Evolutionary conservation across 148 eudicot species (phyloP), one percentile per base, ranked within the genome.

Genomic region (Cornus florida): DNA sequence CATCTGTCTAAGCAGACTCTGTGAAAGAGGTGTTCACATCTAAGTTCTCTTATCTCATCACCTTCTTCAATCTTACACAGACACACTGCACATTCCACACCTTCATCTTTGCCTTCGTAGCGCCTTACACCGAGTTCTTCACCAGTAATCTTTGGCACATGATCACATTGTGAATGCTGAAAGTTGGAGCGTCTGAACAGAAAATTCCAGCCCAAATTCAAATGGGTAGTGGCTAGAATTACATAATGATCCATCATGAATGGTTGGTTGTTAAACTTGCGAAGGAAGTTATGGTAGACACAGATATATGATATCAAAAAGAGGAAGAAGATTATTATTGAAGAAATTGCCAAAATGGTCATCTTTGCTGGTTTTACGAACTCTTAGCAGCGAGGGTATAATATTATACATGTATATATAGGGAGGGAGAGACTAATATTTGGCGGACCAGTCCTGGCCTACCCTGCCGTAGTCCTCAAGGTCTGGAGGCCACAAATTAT

Each of bases 21-120:
- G 38, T 80, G 83, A 50, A 76, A 83, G 74, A 79, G 64, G 60
- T 83, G 83, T 20, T 22, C 16, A 53, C 86, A 80, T 39, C 77
- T 70, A 20, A 81, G 69, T 62, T 50, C 75, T 41, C 73, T 67
- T 10, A 77, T 70, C 72, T 69, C 76, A 10, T 84, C 82, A 7
- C 76, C 77, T 48, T 64, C 46, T 17, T 81, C 79, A 65, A 84
- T 67, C 79, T 66, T 70, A 50, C 74, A 69, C 70, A 84, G 76
- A 16, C 84, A 81, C n/a, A 84, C 75, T 9, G 60, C 75, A 66
- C 84, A 84, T 67, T 84, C 77, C 46, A 39, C 78, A 2, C 39
- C 73, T 28, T 32, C 31, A 7, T 70, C 66, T 20, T 20, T 5
- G 7, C 23, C 23, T 62, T 62, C 23, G 2, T 17, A 62, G 22